Percentiles rank a stretch among this genome's conserved stretches.
phyloP scores from a whole-genome alignment of 2,329 filamentous ascomycete species.

The Emmonsiellopsis sp. region DNA sequence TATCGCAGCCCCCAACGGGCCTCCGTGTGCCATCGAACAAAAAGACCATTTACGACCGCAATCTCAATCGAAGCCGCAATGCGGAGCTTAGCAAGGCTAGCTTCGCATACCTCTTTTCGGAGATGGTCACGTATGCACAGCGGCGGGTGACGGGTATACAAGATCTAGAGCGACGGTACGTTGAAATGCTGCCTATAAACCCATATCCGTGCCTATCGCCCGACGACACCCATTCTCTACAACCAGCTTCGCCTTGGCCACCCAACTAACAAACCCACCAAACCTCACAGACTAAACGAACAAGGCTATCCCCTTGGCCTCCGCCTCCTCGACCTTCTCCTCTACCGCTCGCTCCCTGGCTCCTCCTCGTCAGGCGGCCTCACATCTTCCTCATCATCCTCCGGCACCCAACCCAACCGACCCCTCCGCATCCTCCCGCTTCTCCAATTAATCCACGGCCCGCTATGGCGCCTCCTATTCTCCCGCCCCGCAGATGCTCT shows the following conservation, averaged over 20 bases:
- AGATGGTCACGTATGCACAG: conserved; percentile 96
- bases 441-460: conserved; percentile 89
- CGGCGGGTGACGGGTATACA: conserved; percentile 82
- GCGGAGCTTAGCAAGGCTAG: conserved; percentile 84
- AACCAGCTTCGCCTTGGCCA: neutral
- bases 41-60: conserved; percentile 96
- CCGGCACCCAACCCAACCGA: conserved; percentile 52
- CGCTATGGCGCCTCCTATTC: conserved; percentile 88
- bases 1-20: conserved; percentile 37
- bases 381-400: conserved; percentile 65
- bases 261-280: conserved; percentile 1
- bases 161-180: conserved; percentile 81
- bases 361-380: conserved; percentile 76
- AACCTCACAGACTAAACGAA: conserved; percentile 78
- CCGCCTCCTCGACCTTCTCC: conserved; percentile 87
- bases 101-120: conserved; percentile 91
- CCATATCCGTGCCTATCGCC: neutral
- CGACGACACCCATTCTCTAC: neutral
- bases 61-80: conserved; percentile 80
- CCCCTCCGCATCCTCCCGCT: conserved; percentile 83
- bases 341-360: conserved; percentile 72
- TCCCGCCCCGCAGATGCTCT: conserved; percentile 81
- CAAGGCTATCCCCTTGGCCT: conserved; percentile 92
- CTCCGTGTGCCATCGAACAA: conserved; percentile 84
- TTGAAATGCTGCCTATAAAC: neutral